These are phyloP conservation scores for Blastobotrys capitulatus DNA, from an alignment of 1,139 yeast genomes.

Conservation along the genomic window DNA sequence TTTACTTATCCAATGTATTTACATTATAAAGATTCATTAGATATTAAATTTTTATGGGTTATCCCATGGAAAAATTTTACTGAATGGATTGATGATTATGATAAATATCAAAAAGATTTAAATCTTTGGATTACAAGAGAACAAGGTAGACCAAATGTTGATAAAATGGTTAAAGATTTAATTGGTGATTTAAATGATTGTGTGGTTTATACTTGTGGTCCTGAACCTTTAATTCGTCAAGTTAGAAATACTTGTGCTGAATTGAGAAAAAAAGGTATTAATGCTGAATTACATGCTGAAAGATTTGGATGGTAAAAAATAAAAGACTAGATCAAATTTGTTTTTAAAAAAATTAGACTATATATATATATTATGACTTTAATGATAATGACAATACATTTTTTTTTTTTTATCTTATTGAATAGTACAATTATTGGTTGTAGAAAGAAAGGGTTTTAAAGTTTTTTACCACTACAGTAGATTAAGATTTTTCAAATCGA, in stretches of 20 bases:
- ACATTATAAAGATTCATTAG: constrained; percentile 16
- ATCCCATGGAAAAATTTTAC: constrained; percentile 17
- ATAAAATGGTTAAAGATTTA: constrained; percentile 13
- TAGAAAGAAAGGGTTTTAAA: no score
- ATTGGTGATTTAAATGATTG: not conserved
- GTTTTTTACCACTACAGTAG: not conserved
- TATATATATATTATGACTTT: not conserved
- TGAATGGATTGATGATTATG: constrained; percentile 12
- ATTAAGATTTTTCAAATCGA: not conserved
- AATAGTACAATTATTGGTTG: no score
- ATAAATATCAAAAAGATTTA: constrained; percentile 2
- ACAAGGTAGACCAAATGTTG: constrained; percentile 20
- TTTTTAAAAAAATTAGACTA: not conserved
- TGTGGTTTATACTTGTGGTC: constrained; percentile 23
- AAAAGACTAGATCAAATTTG: not conserved
- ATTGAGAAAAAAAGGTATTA: constrained; percentile 19
- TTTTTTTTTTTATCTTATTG: no score
- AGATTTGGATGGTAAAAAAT: constrained; percentile 25
- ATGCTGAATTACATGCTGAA: constrained; percentile 23
- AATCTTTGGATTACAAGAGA: constrained; percentile 14
- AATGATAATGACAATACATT: not conserved
- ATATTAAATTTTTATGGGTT: constrained; percentile 26
- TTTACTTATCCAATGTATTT: constrained; percentile 27
- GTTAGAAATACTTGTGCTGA: constrained; percentile 24
- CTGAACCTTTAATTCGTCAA: constrained; percentile 22